Percentiles rank a stretch among this genome's conserved stretches.
These are phyloP conservation scores for Blastobotrys mokoenaii DNA, from an alignment of 805 yeast genomes.

Conservation along the genomic window DNA sequence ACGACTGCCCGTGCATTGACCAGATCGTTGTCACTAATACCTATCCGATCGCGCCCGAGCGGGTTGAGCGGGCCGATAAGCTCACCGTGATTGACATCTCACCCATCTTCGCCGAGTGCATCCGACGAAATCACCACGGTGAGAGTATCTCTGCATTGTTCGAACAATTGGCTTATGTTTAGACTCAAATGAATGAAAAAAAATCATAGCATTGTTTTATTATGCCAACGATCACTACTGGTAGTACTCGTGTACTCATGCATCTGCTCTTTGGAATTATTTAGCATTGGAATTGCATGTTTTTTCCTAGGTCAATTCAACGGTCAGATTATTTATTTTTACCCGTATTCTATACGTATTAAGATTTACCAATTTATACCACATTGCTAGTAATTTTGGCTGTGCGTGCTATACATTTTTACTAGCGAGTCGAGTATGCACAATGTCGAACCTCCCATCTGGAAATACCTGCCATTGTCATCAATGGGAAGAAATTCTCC, in stretches of 20 bases:
- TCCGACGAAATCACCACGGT: slow-evolving; percentile 97
- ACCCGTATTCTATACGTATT: too few species aligned
- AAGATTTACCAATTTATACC: too few species aligned
- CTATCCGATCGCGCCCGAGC: slow-evolving; percentile 71
- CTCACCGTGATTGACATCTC: slow-evolving; percentile 86
- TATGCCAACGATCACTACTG: background rate
- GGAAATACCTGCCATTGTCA: too few species aligned
- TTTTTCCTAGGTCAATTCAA: too few species aligned
- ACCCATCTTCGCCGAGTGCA: slow-evolving; percentile 94
- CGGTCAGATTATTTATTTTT: too few species aligned
- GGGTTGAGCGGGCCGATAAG: slow-evolving; percentile 52
- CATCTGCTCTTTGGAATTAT: too few species aligned
- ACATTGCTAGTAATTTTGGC: too few species aligned
- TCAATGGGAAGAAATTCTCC: too few species aligned
- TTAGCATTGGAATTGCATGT: too few species aligned
- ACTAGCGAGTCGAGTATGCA: too few species aligned
- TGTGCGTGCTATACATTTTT: too few species aligned
- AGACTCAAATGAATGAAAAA: background rate
- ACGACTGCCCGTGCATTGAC: slow-evolving; percentile 74
- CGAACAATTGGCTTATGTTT: slow-evolving; percentile 57
- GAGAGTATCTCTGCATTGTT: slow-evolving; percentile 90
- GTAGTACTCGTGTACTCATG: background rate
- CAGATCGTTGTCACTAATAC: slow-evolving; percentile 93
- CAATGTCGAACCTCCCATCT: too few species aligned
- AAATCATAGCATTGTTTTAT: background rate